phyloP scores from a whole-genome alignment of 768 basidiomycete species.

The Phlegmacium glaucopus region DNA sequence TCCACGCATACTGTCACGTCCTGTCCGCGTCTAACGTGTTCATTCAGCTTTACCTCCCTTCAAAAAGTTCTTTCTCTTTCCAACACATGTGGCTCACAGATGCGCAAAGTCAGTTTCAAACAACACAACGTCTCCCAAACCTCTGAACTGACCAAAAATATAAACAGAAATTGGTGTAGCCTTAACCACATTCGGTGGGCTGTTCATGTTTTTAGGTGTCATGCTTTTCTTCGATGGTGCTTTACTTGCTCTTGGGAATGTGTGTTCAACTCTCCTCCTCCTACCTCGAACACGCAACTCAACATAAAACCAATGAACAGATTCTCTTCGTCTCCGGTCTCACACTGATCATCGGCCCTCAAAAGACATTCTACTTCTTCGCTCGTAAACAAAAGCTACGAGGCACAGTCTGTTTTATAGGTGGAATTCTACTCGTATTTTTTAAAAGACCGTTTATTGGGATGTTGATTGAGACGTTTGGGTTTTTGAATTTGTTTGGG shows the following conservation, averaged over 20 bases:
- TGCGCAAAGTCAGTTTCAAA: constrained; percentile 54
- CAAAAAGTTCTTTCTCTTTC: not conserved
- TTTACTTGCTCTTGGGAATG: constrained; percentile 95
- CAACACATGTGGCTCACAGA: constrained; percentile 63
- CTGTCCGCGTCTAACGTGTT: constrained; percentile 1
- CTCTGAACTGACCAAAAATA: constrained; percentile 8
- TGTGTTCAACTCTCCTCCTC: constrained; percentile 27
- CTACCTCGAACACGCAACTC: not conserved
- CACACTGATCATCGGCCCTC: constrained; percentile 94
- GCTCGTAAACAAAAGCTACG: constrained; percentile 92
- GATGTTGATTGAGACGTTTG: constrained; percentile 91
- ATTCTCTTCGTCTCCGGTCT: constrained; percentile 92
- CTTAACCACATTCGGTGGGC: constrained; percentile 88
- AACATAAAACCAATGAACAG: constrained; percentile 37
- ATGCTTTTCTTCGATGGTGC: constrained; percentile 97
- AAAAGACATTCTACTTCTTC: constrained; percentile 98
- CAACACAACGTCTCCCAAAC: too few relatives aligned
- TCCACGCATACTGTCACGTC: constrained; percentile 12
- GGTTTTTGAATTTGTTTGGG: constrained; percentile 98
- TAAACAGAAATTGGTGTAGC: constrained; percentile 98
- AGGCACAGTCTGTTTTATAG: constrained; percentile 84
- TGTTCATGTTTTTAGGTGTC: constrained; percentile 96
- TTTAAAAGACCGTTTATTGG: constrained; percentile 94
- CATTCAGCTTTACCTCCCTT: not conserved
- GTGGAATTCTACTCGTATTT: constrained; percentile 91